These are phyloP conservation scores for Centaurea solstitialis DNA, from an alignment of 129 eudicot species.

Conservation along the genomic window DNA sequence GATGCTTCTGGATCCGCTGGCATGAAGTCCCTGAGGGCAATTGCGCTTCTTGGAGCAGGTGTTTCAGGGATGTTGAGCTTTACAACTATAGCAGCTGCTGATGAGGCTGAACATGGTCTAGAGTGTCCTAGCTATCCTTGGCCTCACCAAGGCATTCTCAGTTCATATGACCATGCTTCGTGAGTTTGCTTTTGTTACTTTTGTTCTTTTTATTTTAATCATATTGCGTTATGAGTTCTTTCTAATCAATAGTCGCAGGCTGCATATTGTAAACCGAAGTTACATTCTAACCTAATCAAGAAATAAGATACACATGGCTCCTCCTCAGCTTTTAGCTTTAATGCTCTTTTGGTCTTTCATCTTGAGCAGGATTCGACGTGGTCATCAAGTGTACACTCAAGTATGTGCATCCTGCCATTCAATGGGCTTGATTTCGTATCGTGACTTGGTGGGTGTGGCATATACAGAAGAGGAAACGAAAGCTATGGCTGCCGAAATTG, in stretches of 20 bases:
- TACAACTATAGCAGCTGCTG: conserved; percentile 72
- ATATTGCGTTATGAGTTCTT: background rate
- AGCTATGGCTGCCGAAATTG: conserved; percentile 95
- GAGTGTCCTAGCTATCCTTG: conserved; percentile 85
- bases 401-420: conserved; percentile 97
- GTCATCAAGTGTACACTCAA: conserved; percentile 89
- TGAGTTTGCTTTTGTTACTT: conserved; percentile 34
- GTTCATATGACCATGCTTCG: conserved; percentile 93
- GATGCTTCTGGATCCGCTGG: conserved; percentile 62
- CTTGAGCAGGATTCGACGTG: conserved; percentile 78
- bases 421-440: conserved; percentile 79
- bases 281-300: background rate
- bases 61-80: conserved; percentile 74
- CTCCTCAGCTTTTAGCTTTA: background rate
- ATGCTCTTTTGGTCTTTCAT: background rate
- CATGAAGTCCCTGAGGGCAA: conserved; percentile 60
- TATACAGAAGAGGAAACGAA: conserved; percentile 92
- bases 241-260: background rate
- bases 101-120: conserved; percentile 96
- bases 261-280: background rate
- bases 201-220: background rate
- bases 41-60: conserved; percentile 90
- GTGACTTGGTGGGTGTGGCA: conserved; percentile 93
- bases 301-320: background rate
- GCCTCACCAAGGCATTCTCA: conserved; percentile 94